Evolutionary conservation across 2,329 filamentous ascomycete species (phyloP), one percentile per base, ranked within the genome.

Genomic region (Hypoxylon rubiginosum): DNA sequence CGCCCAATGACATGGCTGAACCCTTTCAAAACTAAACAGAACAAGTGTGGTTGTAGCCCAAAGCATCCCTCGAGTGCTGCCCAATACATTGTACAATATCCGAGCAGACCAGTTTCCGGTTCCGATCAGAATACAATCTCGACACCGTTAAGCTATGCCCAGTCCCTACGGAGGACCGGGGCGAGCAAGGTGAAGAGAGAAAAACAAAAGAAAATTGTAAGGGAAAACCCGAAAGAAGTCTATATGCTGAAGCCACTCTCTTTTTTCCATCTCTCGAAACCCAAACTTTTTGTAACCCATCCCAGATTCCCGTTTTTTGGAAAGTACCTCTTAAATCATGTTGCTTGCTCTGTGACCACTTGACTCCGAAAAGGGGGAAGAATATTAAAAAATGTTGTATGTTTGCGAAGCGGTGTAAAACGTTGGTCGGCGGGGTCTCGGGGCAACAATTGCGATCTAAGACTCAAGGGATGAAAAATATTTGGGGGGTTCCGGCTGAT

Each of bases 181-280:
- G 54, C 65, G 41, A 48, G 51, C 56, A 32, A 32, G 53, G 56
- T 54, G 66, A 64, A 66, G 39, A 67, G 60, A 68, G 67, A 67
- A 74, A 71, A 71, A 68, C 65, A 76, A 77, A 65, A 32, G 64
- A 64, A 67, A 58, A 52, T 53, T 50, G 48, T 24, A 36, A 32
- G 36, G 34, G 48, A 59, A 72, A 68, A 58, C 70, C 69, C 46
- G 72, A 66, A 69, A n/a, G n/a, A 69, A 73, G 72, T 78, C 76
- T 78, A 78, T 78, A 78, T 77, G 76, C 75, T 24, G 71, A 71
- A 55, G 59, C 71, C 62, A 53, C 71, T 73, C 69, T 74, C 19
- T n/a, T 43, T 77, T 77, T 77, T 69, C 75, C 73, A 58, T 71
- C 64, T 71, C 64, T 73, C 75, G 39, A 69, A 67, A 57, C 75